These are phyloP conservation scores for Crucihimalaya himalaica DNA, from an alignment of 345 rosid species.

Conservation along the genomic window DNA sequence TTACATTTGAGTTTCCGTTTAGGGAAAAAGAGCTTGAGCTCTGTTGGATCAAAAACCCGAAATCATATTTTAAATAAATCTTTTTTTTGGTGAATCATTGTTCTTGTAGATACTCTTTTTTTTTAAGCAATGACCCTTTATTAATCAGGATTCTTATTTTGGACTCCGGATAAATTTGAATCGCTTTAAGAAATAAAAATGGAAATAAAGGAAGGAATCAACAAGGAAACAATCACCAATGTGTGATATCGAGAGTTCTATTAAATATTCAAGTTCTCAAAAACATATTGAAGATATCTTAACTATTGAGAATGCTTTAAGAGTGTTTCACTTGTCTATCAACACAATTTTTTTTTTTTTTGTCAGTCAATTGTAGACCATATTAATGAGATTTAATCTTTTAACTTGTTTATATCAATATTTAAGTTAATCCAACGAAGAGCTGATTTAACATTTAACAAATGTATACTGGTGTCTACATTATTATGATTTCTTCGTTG, in stretches of 20 bases:
- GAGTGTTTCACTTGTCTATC: conserved; percentile 8
- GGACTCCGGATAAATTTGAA: neutral
- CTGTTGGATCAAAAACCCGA: neutral
- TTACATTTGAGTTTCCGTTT: conserved; percentile 36
- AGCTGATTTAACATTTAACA: neutral
- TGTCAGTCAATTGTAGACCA: neutral
- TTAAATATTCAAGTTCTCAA: no score
- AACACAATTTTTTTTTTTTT: neutral
- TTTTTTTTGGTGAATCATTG: conserved; percentile 4
- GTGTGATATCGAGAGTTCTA: no score
- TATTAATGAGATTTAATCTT: neutral
- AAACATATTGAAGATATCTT: no score
- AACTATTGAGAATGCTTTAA: no score
- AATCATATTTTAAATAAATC: neutral
- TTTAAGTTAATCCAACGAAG: neutral
- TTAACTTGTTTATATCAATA: neutral
- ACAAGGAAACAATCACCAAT: no score
- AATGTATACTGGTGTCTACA: neutral
- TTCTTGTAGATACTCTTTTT: neutral
- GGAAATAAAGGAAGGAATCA: neutral
- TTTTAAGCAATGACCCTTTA: neutral
- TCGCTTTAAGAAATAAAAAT: neutral
- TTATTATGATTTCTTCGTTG: neutral
- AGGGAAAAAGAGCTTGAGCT: conserved; percentile 27
- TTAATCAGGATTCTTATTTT: neutral